Base-by-base conservation (phyloP, 1,284 basidiomycete genomes). In the Mycena citricolor region DNA sequence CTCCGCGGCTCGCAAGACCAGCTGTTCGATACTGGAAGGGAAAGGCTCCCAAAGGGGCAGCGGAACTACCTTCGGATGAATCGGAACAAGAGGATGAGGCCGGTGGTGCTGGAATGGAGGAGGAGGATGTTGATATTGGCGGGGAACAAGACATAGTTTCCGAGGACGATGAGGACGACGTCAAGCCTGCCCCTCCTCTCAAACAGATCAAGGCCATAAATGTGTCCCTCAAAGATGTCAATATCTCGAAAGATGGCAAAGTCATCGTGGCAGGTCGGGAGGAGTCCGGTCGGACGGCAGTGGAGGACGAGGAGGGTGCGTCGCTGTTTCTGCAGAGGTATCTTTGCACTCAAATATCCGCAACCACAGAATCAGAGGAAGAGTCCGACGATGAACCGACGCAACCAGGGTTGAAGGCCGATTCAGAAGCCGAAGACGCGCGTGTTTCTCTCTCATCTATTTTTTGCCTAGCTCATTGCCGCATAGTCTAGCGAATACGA, bases 21-120 rank as follows among this genome's bases (percentile, higher is more conserved):
- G 87, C 80, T 5, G 83, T 78, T 16, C 81, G 87, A 6, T 90
- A 91, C 63, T 86, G 86, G 83, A 86, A 86, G 56, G 87, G 89
- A 44, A 90, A 90, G 56, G 87, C 81, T 1, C 88, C 88, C 1
- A 89, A 89, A 63, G 86, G 86, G 36, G 74, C 69, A 30, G 65
- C 65, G 4, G 49, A 48, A 2, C 66, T 69, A 19, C 70, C 76
- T 16, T 81, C 80, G 2, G 83, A 86, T 49, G 83, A 81, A 19
- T 81, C 84, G 32, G 73, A 73, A 23, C 78, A 77, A 20, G 71
- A 69, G 25, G 67, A 71, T 30, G 63, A 66, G 39, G 63, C 52
- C 16, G 65, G 65, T 36, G 60, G 62, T 12, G 61, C 61, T n/a
- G 10, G 51, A 49, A 64, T n/a, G n/a, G 77, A 78, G 39, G 74